phyloP scores from a whole-genome alignment of 768 basidiomycete species.

The Pisolithus orientalis region DNA sequence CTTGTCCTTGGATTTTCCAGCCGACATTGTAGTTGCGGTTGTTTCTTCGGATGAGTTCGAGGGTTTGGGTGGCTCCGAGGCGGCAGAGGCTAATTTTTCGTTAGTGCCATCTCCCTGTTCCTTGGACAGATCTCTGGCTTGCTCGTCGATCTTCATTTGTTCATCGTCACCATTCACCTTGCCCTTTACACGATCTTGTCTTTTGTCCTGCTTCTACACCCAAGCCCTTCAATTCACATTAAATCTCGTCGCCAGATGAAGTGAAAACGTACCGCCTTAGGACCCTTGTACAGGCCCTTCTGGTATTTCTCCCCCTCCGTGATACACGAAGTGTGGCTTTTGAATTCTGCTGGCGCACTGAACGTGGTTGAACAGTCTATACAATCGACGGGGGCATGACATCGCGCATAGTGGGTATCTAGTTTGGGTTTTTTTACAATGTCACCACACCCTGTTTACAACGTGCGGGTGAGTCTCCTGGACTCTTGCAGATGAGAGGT shows the following conservation, averaged over 20 bases:
- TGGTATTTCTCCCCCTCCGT: constrained; percentile 93
- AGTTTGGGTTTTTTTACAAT: constrained; percentile 93
- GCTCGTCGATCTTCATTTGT: background rate
- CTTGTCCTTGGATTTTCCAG: constrained; percentile 8
- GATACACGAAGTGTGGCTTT: constrained; percentile 77
- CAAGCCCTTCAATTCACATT: background rate
- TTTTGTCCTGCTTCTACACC: background rate
- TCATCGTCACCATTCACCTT: background rate
- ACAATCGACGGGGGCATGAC: constrained; percentile 68
- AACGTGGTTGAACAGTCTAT: constrained; percentile 89
- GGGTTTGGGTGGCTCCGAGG: background rate
- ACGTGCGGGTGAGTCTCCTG: background rate
- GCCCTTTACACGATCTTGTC: background rate
- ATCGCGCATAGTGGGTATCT: constrained; percentile 63
- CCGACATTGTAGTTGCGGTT: background rate
- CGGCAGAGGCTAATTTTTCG: background rate
- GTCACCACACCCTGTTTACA: constrained; percentile 61
- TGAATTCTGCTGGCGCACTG: constrained; percentile 68
- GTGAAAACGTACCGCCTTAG: constrained; percentile 39
- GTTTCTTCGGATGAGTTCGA: background rate
- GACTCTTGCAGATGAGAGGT: background rate
- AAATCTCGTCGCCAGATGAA: background rate
- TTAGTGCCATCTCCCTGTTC: background rate
- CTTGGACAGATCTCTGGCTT: background rate
- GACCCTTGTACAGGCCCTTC: constrained; percentile 78